Percentiles rank a stretch among this genome's conserved stretches.
Conservation (phyloP, 768 basidiomycete species). For the Panaeolus papilionaceus region DNA sequence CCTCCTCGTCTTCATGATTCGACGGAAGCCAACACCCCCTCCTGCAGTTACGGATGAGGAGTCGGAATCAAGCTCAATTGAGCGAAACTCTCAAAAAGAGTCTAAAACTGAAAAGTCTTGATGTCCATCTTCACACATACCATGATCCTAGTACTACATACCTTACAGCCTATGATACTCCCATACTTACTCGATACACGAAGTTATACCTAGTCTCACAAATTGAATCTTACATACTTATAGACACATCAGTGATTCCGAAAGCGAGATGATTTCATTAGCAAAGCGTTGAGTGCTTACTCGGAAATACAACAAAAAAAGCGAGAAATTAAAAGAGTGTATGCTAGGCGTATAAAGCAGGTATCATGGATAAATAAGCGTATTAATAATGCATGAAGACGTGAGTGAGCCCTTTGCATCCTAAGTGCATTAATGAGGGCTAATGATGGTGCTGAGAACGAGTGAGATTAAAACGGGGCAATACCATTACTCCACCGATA, state of each 20-base stretch:
- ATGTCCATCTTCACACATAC: not conserved
- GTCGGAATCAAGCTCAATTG: slow-evolving; percentile 1
- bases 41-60: not conserved
- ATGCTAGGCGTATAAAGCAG: not conserved
- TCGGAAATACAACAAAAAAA: not conserved
- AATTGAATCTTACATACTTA: not conserved
- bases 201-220: not conserved
- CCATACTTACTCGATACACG: not conserved
- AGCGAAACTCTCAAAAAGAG: not conserved
- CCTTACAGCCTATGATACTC: not conserved
- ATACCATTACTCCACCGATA: slow-evolving; percentile 13
- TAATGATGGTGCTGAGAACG: not conserved
- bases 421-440: not conserved
- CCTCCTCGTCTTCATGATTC: slow-evolving; percentile 22
- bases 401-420: not conserved
- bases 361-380: not conserved
- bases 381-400: not conserved
- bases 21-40: not conserved
- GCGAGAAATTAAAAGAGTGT: not conserved
- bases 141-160: not conserved
- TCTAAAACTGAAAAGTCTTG: not conserved
- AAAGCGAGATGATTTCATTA: slow-evolving; percentile 1
- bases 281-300: not conserved
- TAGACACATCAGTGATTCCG: not conserved
- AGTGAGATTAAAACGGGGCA: not conserved